Base-by-base conservation (phyloP, 1,284 basidiomycete genomes). In the Papiliotrema terrestris region DNA sequence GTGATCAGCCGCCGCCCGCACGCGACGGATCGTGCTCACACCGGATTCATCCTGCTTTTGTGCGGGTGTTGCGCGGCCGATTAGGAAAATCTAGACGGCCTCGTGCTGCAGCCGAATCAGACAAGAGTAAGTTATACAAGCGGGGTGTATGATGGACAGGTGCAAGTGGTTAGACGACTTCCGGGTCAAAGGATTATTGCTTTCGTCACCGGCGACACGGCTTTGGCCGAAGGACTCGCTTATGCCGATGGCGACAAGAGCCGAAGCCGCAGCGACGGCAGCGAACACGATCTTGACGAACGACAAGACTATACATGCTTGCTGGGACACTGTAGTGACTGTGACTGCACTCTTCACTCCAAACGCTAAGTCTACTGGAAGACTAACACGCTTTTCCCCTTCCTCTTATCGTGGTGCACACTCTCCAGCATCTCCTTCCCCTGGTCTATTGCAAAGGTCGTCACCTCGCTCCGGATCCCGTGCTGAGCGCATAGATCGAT, bases 351-450 rank as follows among this genome's bases (percentile, higher is more conserved):
- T 32, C 6, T 32, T 11, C 11, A 32, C 29, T 32, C 6, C 11
- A 5, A 17, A 17, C 15, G 6, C 39, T 22, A 17, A 5, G 4
- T 19, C 43, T 17, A 26, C 47, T 55, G 39, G 22, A 61, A 56
- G 2, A 61, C 55, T 26, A 62, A 25, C 2, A 65, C 63, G 22
- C 49, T 56, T 45, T 66, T 66, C 1, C 63, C 61, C 22, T 57
- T 63, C 49, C 55, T 49, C 14, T 45, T 54, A 19, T 58, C 45
- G 9, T 50, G 32, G 25, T 61, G 37, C 15, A 58, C 56, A 19
- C 42, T 52, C 23, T 56, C 51, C 36, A 63, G 37, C 63, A 66
- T 66, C 47, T 55, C 26, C 29, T 55, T 29, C 29, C 42, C 47
- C 23, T 61, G 46, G 6, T 54, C 57, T 2, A 66, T 49, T 15